Evolutionary conservation across 108 stramenopile genomes (phyloP), one percentile per base, ranked within the genome.

Genomic region (Ochromonas danica): DNA sequence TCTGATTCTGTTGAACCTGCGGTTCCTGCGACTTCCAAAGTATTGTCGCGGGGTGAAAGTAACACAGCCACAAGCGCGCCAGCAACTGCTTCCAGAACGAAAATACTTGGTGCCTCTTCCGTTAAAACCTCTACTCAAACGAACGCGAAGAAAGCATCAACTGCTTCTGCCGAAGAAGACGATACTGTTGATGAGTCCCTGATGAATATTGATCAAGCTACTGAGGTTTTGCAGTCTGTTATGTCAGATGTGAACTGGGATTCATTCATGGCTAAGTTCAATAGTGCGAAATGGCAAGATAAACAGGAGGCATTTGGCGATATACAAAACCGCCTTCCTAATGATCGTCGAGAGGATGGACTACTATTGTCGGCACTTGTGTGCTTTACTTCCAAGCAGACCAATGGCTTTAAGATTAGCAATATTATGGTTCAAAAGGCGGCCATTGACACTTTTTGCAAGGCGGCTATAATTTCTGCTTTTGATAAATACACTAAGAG

Each of bases 381-480:
- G 40, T 17, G 3, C 3, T 36, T 35, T 25, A 42, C 38, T 14
- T 57, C 43, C 3, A 33, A 3, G 6, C 31, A 27, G 40, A 57
- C 51, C 6, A 75, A 27, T 36, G 41, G 41, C 3, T 75, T 75
- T 33, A 75, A 75, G 38, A 60, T 75, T 6, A 75, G 27, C 31
- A 75, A 75, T 60, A 60, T 75, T 38, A 75, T 14, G 6, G 40
- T 75, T 36, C 10, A 35, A 6, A 75, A 75, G 31, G 72, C n/a
- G n/a, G 31, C 31, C 43, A 45, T 75, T 27, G n/a, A 75, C 6
- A 6, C 38, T 10, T 17, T 22, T 70, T 70, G 40, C 22, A 14
- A 6, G 6, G 67, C 67, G 6, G 67, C 67, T 38, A 6, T 14
- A 42, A 38, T 14, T 70, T 70, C 14, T 40, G 67, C 14, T 14